Conservation (phyloP, 768 basidiomycete species). For the Boletus pseudo-olivaceus region DNA sequence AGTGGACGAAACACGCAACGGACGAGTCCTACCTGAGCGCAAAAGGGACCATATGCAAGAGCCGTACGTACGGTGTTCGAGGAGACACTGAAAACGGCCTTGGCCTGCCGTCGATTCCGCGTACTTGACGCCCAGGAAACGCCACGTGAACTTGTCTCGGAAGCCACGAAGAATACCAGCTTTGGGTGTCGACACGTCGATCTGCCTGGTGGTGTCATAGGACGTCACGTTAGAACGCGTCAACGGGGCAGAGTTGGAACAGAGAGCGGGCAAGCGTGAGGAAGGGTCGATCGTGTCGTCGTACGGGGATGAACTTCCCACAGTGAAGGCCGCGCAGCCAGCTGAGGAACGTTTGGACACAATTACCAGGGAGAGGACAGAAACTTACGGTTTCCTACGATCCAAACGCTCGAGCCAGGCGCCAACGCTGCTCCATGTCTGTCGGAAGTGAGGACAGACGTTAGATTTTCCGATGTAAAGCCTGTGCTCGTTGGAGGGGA, state of each 20-base stretch:
- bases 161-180: slow-evolving; percentile 19
- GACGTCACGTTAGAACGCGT: slow-evolving; percentile 20
- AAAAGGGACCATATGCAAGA: no score
- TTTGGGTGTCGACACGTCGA: slow-evolving; percentile 8
- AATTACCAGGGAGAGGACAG: no score
- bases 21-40: no score
- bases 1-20: neutral
- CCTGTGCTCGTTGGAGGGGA: neutral
- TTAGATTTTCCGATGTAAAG: slow-evolving; percentile 2
- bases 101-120: slow-evolving; percentile 4
- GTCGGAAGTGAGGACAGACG: slow-evolving; percentile 3
- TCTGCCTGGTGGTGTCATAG: slow-evolving; percentile 14
- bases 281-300: neutral
- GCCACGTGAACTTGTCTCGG: slow-evolving; percentile 19
- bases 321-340: no score
- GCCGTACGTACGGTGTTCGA: neutral
- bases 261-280: slow-evolving; percentile 9
- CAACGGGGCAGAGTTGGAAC: slow-evolving; percentile 20
- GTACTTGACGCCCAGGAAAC: slow-evolving; percentile 19
- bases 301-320: neutral
- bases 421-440: slow-evolving; percentile 4
- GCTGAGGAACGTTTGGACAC: neutral
- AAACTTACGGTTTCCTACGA: slow-evolving; percentile 3
- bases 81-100: slow-evolving; percentile 12
- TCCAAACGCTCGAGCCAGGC: neutral